Conservation (phyloP, 2,329 filamentous ascomycete species). For the Fusarium sp. region DNA sequence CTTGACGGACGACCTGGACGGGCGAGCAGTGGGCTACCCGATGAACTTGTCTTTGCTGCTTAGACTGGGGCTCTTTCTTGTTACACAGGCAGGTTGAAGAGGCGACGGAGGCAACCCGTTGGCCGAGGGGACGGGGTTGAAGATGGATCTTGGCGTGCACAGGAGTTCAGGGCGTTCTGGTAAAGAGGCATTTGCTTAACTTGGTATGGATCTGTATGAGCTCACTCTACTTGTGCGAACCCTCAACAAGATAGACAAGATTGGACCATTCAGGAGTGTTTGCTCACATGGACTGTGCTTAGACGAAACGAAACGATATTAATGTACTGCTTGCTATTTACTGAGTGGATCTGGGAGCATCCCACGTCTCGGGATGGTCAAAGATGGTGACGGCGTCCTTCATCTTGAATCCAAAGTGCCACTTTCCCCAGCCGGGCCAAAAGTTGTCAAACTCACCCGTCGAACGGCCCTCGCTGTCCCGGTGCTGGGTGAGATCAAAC, state of each 20-base stretch:
- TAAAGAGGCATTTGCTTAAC: conserved; percentile 34
- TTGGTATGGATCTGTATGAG: conserved; percentile 22
- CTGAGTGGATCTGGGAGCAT: conserved; percentile 41
- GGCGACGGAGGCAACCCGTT: conserved; percentile 37
- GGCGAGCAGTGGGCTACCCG: conserved; percentile 41
- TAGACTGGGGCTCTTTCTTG: conserved; percentile 41
- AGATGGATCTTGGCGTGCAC: conserved; percentile 22
- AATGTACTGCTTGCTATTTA: conserved; percentile 8
- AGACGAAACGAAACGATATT: neutral
- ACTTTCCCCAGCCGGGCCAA: conserved; percentile 60
- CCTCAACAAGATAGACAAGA: conserved; percentile 28
- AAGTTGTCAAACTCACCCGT: conserved; percentile 54
- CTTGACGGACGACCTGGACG: conserved; percentile 28
- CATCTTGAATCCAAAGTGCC: conserved; percentile 58
- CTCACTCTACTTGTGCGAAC: conserved; percentile 13
- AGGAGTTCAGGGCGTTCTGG: conserved; percentile 43
- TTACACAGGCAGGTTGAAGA: conserved; percentile 20
- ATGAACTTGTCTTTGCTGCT: conserved; percentile 32
- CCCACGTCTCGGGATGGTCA: conserved; percentile 46
- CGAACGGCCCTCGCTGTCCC: conserved; percentile 35
- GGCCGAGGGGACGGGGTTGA: conserved; percentile 8
- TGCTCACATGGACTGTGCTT: neutral
- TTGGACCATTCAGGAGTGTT: conserved; percentile 14
- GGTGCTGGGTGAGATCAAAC: conserved; percentile 60
- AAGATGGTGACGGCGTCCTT: conserved; percentile 50